These are phyloP conservation scores for Phytopythium helicoides DNA, from an alignment of 352 stramenopile genomes.

Conservation along the genomic window DNA sequence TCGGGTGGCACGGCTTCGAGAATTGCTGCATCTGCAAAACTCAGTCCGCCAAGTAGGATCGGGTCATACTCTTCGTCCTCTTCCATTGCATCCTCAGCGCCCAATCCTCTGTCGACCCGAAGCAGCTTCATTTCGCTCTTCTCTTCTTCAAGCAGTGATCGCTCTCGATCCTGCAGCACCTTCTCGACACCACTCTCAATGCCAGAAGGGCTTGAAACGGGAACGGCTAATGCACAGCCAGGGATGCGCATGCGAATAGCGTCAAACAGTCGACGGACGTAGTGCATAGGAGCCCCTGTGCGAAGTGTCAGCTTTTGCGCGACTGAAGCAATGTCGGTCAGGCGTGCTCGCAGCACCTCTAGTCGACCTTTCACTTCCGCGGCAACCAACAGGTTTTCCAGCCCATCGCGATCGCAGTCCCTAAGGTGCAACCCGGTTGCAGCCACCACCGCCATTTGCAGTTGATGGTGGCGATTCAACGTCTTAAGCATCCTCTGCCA, in stretches of 20 bases:
- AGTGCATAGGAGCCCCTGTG: background rate
- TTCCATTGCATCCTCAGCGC: background rate
- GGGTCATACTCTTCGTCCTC: background rate
- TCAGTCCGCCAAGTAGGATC: too few species aligned
- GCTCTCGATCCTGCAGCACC: background rate
- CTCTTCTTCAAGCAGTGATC: background rate
- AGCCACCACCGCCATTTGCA: too few species aligned
- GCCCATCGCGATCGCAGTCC: background rate
- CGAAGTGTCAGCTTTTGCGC: slow-evolving; percentile 2
- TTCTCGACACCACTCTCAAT: slow-evolving; percentile 2
- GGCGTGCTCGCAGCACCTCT: background rate
- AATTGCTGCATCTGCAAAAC: slow-evolving; percentile 1
- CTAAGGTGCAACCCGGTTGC: too few species aligned
- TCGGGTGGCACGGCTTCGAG: background rate
- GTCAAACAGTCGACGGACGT: background rate
- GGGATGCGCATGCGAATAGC: background rate
- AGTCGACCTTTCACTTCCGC: background rate
- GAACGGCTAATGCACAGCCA: background rate
- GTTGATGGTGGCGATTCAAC: too few species aligned
- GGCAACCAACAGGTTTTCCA: background rate
- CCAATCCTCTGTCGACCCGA: background rate
- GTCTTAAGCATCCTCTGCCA: too few species aligned
- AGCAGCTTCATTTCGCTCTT: background rate
- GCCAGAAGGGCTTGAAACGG: background rate
- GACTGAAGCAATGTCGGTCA: slow-evolving; percentile 1